phyloP scores from a whole-genome alignment of 768 basidiomycete species.

The Royoungia palumana region DNA sequence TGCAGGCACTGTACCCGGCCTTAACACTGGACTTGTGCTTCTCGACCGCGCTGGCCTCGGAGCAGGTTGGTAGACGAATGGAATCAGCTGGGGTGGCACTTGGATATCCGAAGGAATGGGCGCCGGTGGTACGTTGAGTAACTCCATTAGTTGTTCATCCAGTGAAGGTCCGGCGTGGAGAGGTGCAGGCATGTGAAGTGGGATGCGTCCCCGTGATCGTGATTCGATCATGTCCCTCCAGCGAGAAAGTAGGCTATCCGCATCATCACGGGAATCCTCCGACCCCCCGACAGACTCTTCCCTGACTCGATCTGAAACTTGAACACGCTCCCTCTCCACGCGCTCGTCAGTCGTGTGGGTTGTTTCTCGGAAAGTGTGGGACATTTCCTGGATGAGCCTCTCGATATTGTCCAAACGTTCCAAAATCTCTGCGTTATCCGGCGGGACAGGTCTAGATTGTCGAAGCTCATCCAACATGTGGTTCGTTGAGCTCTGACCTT shows the following conservation, averaged over 20 bases:
- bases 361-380: constrained; percentile 3
- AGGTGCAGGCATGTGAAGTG: constrained; percentile 46
- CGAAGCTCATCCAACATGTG: constrained; percentile 62
- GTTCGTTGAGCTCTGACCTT: constrained; percentile 60
- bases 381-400: constrained; percentile 16
- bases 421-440: constrained; percentile 39
- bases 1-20: constrained; percentile 25
- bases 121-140: constrained; percentile 48
- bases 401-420: constrained; percentile 30
- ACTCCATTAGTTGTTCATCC: constrained; percentile 57
- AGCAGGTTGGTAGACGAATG: constrained; percentile 53
- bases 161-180: constrained; percentile 47
- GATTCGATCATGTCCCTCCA: constrained; percentile 26
- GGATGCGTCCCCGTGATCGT: constrained; percentile 24
- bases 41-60: constrained; percentile 38
- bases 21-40: constrained; percentile 38
- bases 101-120: constrained; percentile 40
- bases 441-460: constrained; percentile 38
- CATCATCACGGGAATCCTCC: constrained; percentile 24
- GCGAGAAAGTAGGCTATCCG: constrained; percentile 25
- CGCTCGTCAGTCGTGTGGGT: background rate
- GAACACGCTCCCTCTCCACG: constrained; percentile 14
- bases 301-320: background rate
- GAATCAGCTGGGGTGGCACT: constrained; percentile 50
- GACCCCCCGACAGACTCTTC: constrained; percentile 32